A percentile compares a stretch with the other conserved stretches of the same genome.
phyloP scores from a whole-genome alignment of 1,139 yeast genomes.

The Nakaseomyces delphensis region DNA sequence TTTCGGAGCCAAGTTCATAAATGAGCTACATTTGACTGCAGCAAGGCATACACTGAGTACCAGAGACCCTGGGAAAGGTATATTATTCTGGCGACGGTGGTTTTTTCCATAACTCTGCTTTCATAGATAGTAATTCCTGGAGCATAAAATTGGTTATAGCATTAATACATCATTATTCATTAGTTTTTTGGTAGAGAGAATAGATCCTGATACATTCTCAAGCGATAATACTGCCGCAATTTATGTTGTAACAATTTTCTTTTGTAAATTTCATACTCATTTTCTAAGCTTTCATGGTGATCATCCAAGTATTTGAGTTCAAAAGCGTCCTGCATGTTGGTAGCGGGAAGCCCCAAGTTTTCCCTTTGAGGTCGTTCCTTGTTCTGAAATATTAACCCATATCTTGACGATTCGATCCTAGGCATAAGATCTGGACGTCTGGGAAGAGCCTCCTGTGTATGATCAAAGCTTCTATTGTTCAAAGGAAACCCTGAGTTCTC shows the following conservation, averaged over 20 bases:
- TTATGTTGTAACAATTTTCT: constrained; percentile 9
- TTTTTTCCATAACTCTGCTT: too few relatives aligned
- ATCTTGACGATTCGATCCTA: background rate
- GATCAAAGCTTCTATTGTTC: background rate
- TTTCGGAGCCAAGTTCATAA: too few relatives aligned
- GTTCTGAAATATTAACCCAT: background rate
- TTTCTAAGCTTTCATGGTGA: background rate
- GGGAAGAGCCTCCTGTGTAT: background rate
- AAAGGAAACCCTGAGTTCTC: background rate
- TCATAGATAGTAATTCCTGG: too few relatives aligned
- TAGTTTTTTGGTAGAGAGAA: background rate
- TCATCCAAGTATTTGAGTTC: background rate
- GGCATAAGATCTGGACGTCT: background rate
- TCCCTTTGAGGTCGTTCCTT: background rate
- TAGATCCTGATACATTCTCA: constrained; percentile 8
- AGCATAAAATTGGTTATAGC: too few relatives aligned
- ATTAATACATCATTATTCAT: background rate
- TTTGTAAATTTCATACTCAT: background rate
- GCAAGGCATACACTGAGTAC: too few relatives aligned
- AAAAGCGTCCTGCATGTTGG: background rate
- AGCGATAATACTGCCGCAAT: constrained; percentile 5
- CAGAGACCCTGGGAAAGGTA: too few relatives aligned
- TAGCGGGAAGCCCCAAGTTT: background rate
- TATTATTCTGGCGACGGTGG: too few relatives aligned
- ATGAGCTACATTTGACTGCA: too few relatives aligned